phyloP scores from a whole-genome alignment of 2,329 filamentous ascomycete genomes.

The Colletotrichum orchidophilum region DNA sequence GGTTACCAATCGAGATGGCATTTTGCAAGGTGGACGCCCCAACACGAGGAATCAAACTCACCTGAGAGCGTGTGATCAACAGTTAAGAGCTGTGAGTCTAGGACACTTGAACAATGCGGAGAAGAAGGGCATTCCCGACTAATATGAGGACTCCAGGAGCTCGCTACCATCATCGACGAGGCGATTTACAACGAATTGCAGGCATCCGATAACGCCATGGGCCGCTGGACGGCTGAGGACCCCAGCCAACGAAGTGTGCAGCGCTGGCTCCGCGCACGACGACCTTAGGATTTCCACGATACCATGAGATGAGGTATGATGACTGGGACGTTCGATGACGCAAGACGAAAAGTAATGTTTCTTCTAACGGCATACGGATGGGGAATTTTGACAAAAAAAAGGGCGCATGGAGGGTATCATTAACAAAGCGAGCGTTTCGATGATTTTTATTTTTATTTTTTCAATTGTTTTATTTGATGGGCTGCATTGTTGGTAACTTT shows the following conservation, averaged over 20 bases:
- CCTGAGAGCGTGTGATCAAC: conserved; percentile 63
- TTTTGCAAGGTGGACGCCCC: conserved; percentile 63
- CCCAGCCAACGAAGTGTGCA: conserved; percentile 65
- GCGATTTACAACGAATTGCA: conserved; percentile 65
- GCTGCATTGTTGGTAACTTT: neutral
- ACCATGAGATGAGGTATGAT: neutral
- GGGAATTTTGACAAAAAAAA: conserved; percentile 21
- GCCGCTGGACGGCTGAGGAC: conserved; percentile 72
- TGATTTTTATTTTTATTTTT: neutral
- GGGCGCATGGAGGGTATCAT: conserved; percentile 29
- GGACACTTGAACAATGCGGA: neutral
- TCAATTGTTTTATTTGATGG: neutral
- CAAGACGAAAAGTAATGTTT: conserved; percentile 2
- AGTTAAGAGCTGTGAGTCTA: conserved; percentile 64
- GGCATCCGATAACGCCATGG: conserved; percentile 60
- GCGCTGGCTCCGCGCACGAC: conserved; percentile 64
- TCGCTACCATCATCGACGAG: conserved; percentile 67
- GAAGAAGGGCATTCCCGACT: neutral
- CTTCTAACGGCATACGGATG: neutral
- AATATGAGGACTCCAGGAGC: conserved; percentile 55
- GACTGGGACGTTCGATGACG: neutral
- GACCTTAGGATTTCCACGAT: conserved; percentile 20
- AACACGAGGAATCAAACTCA: conserved; percentile 56
- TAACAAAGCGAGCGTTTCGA: neutral
- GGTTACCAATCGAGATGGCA: conserved; percentile 62